Conservation (phyloP, 2,329 filamentous ascomycete species). For the Ascochyta rabiei region DNA sequence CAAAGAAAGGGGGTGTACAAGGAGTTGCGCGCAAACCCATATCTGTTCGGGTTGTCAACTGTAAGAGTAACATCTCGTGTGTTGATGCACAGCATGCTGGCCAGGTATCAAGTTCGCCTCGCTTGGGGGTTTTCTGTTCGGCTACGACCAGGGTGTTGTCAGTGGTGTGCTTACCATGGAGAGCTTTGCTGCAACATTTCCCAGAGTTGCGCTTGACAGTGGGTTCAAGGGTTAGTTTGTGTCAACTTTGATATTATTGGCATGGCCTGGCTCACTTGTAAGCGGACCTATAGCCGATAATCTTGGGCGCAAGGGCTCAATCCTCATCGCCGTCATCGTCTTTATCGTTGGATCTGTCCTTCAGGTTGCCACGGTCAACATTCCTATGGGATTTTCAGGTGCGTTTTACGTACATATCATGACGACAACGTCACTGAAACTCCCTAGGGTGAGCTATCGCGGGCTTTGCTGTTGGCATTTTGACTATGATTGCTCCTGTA, state of each 20-base stretch:
- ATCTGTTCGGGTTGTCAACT: slow-evolving; percentile 26
- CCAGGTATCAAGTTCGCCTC: slow-evolving; percentile 20
- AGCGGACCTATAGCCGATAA: slow-evolving; percentile 31
- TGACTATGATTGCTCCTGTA: slow-evolving; percentile 30
- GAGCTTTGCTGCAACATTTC: slow-evolving; percentile 27
- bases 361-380: slow-evolving; percentile 26
- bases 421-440: neutral
- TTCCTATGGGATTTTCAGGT: slow-evolving; percentile 27
- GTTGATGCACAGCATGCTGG: neutral
- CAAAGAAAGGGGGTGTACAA: slow-evolving; percentile 27
- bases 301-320: slow-evolving; percentile 28
- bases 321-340: slow-evolving; percentile 27
- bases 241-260: slow-evolving; percentile 25
- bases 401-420: neutral
- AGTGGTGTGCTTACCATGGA: slow-evolving; percentile 30
- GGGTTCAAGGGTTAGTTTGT: slow-evolving; percentile 33
- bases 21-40: slow-evolving; percentile 29
- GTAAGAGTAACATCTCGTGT: neutral
- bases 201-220: slow-evolving; percentile 25
- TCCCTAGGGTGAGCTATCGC: slow-evolving; percentile 25
- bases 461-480: slow-evolving; percentile 29
- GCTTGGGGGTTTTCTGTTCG: slow-evolving; percentile 28
- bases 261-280: slow-evolving; percentile 31
- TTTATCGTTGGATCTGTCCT: slow-evolving; percentile 28
- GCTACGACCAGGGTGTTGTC: slow-evolving; percentile 31